Evolutionary conservation across 192 early-diverging fungal genomes (phyloP).

Genomic region (Coemansia sp.): DNA sequence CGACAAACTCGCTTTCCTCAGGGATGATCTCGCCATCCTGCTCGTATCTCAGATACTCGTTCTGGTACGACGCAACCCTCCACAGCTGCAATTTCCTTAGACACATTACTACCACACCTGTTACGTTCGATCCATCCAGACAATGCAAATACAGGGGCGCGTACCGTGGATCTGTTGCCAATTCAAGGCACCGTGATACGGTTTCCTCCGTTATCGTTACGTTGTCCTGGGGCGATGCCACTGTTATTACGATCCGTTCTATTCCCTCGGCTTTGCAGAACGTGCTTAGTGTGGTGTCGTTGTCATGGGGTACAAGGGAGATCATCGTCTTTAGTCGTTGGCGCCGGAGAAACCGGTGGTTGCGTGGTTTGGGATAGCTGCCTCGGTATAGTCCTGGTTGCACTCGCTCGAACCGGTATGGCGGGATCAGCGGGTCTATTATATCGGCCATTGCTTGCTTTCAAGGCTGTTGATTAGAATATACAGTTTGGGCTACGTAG

Average conservation of each 20-base stretch:
- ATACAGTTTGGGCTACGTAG: too few species aligned
- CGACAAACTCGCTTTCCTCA: slow-evolving; percentile 56
- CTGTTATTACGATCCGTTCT: slow-evolving; percentile 63
- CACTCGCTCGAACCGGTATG: slow-evolving; percentile 83
- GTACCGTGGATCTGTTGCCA: slow-evolving; percentile 72
- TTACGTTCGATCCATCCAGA: slow-evolving; percentile 84
- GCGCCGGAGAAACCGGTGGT: slow-evolving; percentile 81
- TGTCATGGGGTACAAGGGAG: slow-evolving; percentile 78
- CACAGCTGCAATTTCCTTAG: slow-evolving; percentile 91
- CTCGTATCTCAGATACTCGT: slow-evolving; percentile 70
- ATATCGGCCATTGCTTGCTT: slow-evolving; percentile 29
- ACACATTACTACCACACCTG: slow-evolving; percentile 79
- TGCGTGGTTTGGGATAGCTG: slow-evolving; percentile 83
- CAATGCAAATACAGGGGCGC: slow-evolving; percentile 89
- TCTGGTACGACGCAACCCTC: slow-evolving; percentile 68
- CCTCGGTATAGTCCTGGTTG: slow-evolving; percentile 85
- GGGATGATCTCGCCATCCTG: slow-evolving; percentile 55
- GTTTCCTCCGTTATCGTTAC: slow-evolving; percentile 77
- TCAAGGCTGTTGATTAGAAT: background rate
- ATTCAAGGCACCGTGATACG: slow-evolving; percentile 66
- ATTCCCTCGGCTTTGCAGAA: slow-evolving; percentile 72
- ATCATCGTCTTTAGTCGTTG: slow-evolving; percentile 72
- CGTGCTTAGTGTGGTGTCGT: slow-evolving; percentile 57
- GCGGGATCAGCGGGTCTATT: slow-evolving; percentile 55
- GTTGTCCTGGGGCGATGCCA: slow-evolving; percentile 84